Evolutionary conservation across 192 early-diverging fungal genomes (phyloP), one percentile per base, ranked within the genome.

Genomic region (Linderina pennispora): DNA sequence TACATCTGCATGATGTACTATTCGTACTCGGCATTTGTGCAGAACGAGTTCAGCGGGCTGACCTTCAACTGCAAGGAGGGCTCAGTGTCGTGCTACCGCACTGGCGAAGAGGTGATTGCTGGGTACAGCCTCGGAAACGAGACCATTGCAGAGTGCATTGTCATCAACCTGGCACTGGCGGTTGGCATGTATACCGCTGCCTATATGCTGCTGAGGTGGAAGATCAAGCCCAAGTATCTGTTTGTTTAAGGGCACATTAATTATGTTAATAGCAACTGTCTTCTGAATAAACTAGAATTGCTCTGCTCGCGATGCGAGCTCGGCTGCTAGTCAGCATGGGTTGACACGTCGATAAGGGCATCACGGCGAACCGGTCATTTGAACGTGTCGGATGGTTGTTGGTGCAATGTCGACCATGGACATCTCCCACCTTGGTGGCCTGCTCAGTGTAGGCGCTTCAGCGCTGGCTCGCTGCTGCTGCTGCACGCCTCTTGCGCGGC

Each of bases 41-140:
- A 26, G 15, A 54, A 54, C 35, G 52, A 54, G 33, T 44, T 54
- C 8, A 24, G 11, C 1, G 52, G 42, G 8, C 42, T 54, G 1
- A 15, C 8, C 23, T 54, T 54, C 23, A 15, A 22, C 26, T 43
- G 42, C 19, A 4, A 4, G 5, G 7, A 5, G 7, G 42, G 42
- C 13, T 5, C 28, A 11, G 28, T 5, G 5, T 8, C 28, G 28
- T 40, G 38, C 38, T 43, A 16, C 19, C 14, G 14, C n/a, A 43
- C 22, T 6, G 42, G 42, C 42, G 42, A 43, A 19, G 42, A 19
- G 42, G 42, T 24, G 4, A 28, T 43, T 22, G 14, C 4, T 5
- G 16, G 6, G 8, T 40, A 40, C 21, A 40, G 21, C 21, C 38
- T 40, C 17, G 38, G 21, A 5, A 17, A 17, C 7, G 6, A 20